Evolutionary conservation across 176 grass and related monocot species (phyloP), one percentile per base, ranked within the genome.

Genomic region (Olyra latifolia): DNA sequence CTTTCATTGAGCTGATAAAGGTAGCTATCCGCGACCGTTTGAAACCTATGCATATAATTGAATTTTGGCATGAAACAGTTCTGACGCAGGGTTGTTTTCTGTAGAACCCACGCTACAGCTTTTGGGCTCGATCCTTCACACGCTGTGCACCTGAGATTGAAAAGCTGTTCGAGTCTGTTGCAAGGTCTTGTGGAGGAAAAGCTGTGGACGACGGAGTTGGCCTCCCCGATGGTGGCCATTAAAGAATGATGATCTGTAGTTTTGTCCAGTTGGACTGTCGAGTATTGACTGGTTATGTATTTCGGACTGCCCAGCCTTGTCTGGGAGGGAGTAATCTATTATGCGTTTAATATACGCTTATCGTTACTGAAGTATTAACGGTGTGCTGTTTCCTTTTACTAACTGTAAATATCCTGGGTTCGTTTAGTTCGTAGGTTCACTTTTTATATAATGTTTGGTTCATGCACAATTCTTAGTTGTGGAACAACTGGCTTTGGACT

Each of bases 1-100:
- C 95, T 53, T 98, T 94, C 56, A 94, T 98, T 81, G 95, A 98
- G 61, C 86, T 98, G 32, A 98, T 98, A 85, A 98, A 95, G 90
- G 95, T 95, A 88, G 75, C 58, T 62, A 77, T 4, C 9, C 30
- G 35, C 57, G 66, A 75, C 29, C 16, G 40, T 19, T 56, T 0
- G 1, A 15, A 68, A 27, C 7, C 4, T 42, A 70, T 56, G 45
- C 6, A 2, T 30, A 42, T 17, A 32, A 54, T 10, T 42, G 25
- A 62, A 41, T 58, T 67, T 29, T 59, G 1, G 42, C 6, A 35
- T 24, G 50, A 22, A 25, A 10, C 55, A 46, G 13, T 23, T 35
- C 38, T 87, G 62, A 89, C 24, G 15, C 40, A 61, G 4, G 20
- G 9, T 63, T 39, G 52, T 20, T 42, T 89, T 78, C 5, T 24